These are phyloP conservation scores for Westerdykella sp. DNA, from an alignment of 2,329 filamentous ascomycete genomes.

Conservation along the genomic window DNA sequence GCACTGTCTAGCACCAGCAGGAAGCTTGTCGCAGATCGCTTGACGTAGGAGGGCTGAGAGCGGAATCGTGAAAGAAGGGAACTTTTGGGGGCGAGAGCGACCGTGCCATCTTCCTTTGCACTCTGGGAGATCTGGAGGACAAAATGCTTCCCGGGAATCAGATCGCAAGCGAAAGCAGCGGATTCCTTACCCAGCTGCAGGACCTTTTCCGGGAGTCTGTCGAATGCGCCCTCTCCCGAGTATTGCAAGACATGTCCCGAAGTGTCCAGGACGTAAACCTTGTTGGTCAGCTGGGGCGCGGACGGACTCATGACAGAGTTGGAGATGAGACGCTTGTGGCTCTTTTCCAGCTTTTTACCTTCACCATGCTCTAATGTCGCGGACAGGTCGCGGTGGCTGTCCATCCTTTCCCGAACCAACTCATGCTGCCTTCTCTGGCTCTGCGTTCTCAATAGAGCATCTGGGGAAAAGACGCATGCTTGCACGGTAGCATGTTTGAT, in stretches of 20 bases:
- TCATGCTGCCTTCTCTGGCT: constrained; percentile 49
- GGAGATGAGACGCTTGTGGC: constrained; percentile 38
- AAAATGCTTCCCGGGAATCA: constrained; percentile 74
- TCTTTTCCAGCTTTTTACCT: constrained; percentile 34
- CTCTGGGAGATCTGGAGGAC: constrained; percentile 68
- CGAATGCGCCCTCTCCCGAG: constrained; percentile 60
- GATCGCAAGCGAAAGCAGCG: constrained; percentile 72
- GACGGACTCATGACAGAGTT: constrained; percentile 42
- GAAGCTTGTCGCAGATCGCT: constrained; percentile 56
- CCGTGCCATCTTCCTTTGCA: constrained; percentile 53
- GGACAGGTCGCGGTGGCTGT: constrained; percentile 31
- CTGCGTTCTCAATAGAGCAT: constrained; percentile 58
- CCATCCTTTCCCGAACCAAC: constrained; percentile 33
- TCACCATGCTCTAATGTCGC: constrained; percentile 25
- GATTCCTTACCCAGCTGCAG: constrained; percentile 67
- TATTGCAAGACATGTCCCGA: constrained; percentile 73
- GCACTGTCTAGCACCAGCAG: constrained; percentile 67
- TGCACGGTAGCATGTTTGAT: constrained; percentile 67
- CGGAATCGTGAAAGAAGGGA: constrained; percentile 62
- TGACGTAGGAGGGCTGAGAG: constrained; percentile 50
- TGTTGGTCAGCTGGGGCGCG: constrained; percentile 60
- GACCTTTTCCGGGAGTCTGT: constrained; percentile 67
- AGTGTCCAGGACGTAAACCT: constrained; percentile 65
- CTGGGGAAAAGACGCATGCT: constrained; percentile 61
- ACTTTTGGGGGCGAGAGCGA: constrained; percentile 41